A percentile compares a stretch with the other conserved stretches of the same genome.
phyloP scores from a whole-genome alignment of 257 asterid genomes.

The Voacanga thouarsii region DNA sequence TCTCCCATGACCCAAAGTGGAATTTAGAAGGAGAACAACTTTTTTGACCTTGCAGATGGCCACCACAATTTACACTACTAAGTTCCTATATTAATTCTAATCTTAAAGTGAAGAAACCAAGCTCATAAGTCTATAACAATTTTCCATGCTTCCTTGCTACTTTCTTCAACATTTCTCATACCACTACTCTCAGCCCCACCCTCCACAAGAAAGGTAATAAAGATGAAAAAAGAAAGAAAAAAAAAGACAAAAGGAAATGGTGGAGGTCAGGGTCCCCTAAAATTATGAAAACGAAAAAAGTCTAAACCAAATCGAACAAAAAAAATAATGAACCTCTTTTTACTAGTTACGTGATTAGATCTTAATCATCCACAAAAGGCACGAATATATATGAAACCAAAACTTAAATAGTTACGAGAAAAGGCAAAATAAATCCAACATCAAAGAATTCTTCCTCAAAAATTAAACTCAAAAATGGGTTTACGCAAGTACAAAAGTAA shows the following conservation, averaged over 20 bases:
- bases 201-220: conserved; percentile 8
- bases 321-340: not conserved
- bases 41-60: conserved; percentile 66
- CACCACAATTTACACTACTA: conserved; percentile 61
- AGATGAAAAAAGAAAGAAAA: not conserved
- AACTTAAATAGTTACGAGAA: not conserved
- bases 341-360: conserved; percentile 21
- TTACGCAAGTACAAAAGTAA: not conserved
- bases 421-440: not conserved
- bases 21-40: conserved; percentile 58
- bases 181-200: conserved; percentile 5
- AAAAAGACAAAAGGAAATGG: not conserved
- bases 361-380: conserved; percentile 26
- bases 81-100: conserved; percentile 44
- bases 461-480: not conserved
- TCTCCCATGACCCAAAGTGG: conserved; percentile 83
- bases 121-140: conserved; percentile 82
- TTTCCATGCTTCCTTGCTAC: conserved; percentile 71
- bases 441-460: not conserved
- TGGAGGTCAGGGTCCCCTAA: conserved; percentile 21
- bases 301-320: conserved; percentile 19
- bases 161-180: conserved; percentile 79
- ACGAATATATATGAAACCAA: not conserved
- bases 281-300: conserved; percentile 32
- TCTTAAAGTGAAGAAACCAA: conserved; percentile 55